A percentile compares a stretch with the other conserved stretches of the same genome.
phyloP scores from a whole-genome alignment of 345 rosid genomes.

The Gossypium raimondii region DNA sequence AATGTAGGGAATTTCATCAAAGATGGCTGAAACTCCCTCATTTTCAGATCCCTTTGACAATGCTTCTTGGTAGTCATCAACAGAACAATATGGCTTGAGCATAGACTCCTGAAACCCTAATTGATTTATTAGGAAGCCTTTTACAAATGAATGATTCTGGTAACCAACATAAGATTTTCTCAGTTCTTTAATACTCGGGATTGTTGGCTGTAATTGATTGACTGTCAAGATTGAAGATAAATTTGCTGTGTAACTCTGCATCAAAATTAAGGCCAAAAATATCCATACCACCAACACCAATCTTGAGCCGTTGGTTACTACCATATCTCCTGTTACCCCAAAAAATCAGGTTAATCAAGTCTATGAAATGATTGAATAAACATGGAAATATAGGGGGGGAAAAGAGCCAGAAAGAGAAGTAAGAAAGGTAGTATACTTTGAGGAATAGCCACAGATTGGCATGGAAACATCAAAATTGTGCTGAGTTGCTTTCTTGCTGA shows the following conservation, averaged over 20 bases:
- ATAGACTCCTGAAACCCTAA: neutral
- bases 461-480: slow-evolving; percentile 33
- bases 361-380: neutral
- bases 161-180: neutral
- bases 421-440: slow-evolving; percentile 21
- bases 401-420: neutral
- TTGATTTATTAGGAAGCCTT: neutral
- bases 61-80: neutral
- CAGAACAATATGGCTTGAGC: neutral
- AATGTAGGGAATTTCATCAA: slow-evolving; percentile 3
- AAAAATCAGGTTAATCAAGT: neutral
- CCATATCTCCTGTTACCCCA: slow-evolving; percentile 12
- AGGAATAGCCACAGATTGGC: slow-evolving; percentile 34
- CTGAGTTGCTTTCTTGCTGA: slow-evolving; percentile 20
- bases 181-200: neutral
- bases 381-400: no score
- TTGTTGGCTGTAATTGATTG: neutral
- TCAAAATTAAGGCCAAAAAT: neutral
- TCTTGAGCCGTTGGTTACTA: slow-evolving; percentile 1
- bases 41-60: neutral
- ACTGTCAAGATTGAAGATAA: slow-evolving; percentile 5
- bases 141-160: neutral
- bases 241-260: slow-evolving; percentile 13
- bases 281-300: slow-evolving; percentile 7
- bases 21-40: slow-evolving; percentile 7